These are phyloP conservation scores for Casuarina equisetifolia DNA, from an alignment of 306 rosid genomes.

Conservation along the genomic window DNA sequence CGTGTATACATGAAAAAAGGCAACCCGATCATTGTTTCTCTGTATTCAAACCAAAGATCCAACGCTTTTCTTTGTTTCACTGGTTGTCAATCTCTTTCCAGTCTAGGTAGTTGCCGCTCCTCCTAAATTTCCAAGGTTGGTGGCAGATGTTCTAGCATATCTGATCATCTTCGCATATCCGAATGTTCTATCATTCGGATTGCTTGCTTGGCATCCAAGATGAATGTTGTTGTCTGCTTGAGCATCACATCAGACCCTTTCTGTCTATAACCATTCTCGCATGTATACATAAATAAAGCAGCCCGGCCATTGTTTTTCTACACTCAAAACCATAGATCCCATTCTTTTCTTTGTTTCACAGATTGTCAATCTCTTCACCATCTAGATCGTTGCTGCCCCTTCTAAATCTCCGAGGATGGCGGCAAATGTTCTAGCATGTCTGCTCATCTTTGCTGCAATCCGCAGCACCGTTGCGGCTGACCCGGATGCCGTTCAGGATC, in stretches of 20 bases:
- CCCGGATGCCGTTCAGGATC: conserved; percentile 56
- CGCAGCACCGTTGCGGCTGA: conserved; percentile 38
- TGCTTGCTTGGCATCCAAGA: conserved; percentile 48
- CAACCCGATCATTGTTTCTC: conserved; percentile 14
- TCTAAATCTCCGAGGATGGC: conserved; percentile 31
- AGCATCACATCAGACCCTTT: conserved; percentile 32
- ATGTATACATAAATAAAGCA: conserved; percentile 26
- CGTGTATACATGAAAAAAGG: conserved; percentile 22
- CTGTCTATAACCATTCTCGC: neutral
- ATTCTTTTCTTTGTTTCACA: neutral
- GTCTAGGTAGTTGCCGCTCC: conserved; percentile 7
- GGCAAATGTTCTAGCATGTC: conserved; percentile 20
- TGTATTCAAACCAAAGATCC: conserved; percentile 20
- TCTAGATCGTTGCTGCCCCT: conserved; percentile 7
- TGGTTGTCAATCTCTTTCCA: neutral
- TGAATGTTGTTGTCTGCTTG: conserved; percentile 22
- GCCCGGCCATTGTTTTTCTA: conserved; percentile 11
- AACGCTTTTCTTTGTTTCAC: neutral
- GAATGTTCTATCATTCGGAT: neutral
- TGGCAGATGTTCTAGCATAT: conserved; percentile 17
- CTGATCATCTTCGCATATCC: no score
- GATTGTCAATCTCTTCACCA: neutral
- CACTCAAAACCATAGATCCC: conserved; percentile 17
- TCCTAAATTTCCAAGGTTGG: conserved; percentile 20
- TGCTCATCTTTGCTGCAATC: conserved; percentile 33